Evolutionary conservation across 2,329 filamentous ascomycete genomes (phyloP), one percentile per base, ranked within the genome.

Genomic region (Colletotrichum sp.): DNA sequence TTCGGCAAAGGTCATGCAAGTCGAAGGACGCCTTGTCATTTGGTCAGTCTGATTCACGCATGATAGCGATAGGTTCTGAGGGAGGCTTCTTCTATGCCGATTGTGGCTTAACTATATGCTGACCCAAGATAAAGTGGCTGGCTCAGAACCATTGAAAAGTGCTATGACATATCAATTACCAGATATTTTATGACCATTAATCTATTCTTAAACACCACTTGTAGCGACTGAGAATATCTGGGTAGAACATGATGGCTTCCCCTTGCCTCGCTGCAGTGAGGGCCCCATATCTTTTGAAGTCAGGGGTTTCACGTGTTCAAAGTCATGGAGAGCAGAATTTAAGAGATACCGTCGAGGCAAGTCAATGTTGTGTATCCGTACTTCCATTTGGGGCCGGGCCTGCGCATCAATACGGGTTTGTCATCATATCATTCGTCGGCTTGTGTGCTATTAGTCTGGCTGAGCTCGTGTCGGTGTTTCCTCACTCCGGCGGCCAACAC

Each of bases 311-410:
- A 36, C 7, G 34, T 36, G 14, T 36, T 16, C 1, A 36, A 36
- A 36, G 14, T 16, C 7, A 16, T n/a, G n/a, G n/a, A n/a, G n/a
- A n/a, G n/a, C n/a, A n/a, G n/a, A n/a, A n/a, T 0, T 39, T 39
- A 0, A 18, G 36, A 1, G 0, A 18, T 9, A 4, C 14, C 4
- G 4, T 39, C 36, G 0, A 2, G 14, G 2, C 4, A 3, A 39
- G 14, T 39, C 36, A 39, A 16, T 9, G 2, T 39, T 18, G 7
- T 3, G 36, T 4, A 9, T 39, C 0, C 7, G 7, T 0, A 16
- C 14, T 16, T 39, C 36, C 14, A 8, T 0, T 8, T 9, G 36
- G 7, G 36, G 14, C 1, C 1, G 36, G 36, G 0, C 14, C 36
- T 39, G 36, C 14, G 7, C 8, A 1, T 39, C 3, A 4, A 36